A percentile compares a stretch with the other conserved stretches of the same genome.
phyloP scores from a whole-genome alignment of 306 rosid genomes.

The Mimosa pudica region DNA sequence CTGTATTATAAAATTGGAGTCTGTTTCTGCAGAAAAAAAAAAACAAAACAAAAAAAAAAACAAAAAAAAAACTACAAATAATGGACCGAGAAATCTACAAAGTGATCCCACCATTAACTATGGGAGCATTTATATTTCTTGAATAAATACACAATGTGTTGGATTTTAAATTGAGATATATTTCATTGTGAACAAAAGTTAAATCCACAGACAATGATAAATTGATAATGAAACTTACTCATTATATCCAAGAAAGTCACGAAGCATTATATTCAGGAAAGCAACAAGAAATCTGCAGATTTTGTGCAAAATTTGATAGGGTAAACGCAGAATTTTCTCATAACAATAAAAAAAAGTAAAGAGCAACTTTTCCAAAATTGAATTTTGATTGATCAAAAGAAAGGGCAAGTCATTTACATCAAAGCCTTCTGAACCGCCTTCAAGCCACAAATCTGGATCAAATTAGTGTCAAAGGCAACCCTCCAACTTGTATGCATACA shows the following conservation, averaged over 20 bases:
- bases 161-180: neutral
- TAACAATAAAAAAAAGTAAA: neutral
- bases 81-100: neutral
- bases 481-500: slow-evolving; percentile 34
- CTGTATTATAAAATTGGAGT: neutral
- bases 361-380: neutral
- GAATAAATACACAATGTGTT: neutral
- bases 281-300: slow-evolving; percentile 1
- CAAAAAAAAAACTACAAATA: no score
- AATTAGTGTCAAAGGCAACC: slow-evolving; percentile 34
- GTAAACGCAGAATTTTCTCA: neutral
- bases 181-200: neutral
- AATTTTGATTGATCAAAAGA: slow-evolving; percentile 20
- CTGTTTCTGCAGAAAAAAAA: neutral
- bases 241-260: neutral
- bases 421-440: slow-evolving; percentile 34
- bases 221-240: neutral
- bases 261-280: neutral
- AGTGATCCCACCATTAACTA: neutral
- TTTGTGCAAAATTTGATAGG: slow-evolving; percentile 14
- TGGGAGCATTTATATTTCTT: neutral
- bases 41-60: no score
- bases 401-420: slow-evolving; percentile 24
- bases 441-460: slow-evolving; percentile 27
- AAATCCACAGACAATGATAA: neutral